phyloP scores from a whole-genome alignment of 164 flowering plant species.

The Nymphaea thermarum region DNA sequence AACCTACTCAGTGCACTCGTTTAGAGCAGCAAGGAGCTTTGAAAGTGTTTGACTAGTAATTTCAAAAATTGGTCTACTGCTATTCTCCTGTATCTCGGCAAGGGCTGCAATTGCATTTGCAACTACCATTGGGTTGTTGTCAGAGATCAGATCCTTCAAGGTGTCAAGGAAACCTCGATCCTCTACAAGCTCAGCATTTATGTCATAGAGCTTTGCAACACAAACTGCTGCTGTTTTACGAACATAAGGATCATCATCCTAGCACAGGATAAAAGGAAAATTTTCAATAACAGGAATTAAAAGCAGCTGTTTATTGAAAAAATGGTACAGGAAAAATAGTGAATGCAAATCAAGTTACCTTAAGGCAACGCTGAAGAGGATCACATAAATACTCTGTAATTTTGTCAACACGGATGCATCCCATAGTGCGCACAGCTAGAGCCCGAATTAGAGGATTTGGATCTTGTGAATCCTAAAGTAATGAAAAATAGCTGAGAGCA shows the following conservation, averaged over 20 bases:
- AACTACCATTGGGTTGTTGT: conserved; percentile 99
- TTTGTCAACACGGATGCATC: conserved; percentile 99
- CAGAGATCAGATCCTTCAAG: conserved; percentile 95
- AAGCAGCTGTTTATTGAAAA: not conserved
- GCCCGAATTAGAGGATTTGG: conserved; percentile 99
- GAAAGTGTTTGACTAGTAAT: conserved; percentile 82
- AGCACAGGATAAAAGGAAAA: conserved; percentile 9
- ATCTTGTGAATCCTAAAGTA: conserved; percentile 91
- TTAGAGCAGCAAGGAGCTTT: conserved; percentile 94
- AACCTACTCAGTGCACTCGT: conserved; percentile 96
- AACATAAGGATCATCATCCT: conserved; percentile 99
- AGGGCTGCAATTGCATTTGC: conserved; percentile 99
- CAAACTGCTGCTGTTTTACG: conserved; percentile 98
- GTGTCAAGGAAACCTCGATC: conserved; percentile 95
- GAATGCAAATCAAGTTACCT: conserved; percentile 32
- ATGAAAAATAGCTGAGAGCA: not conserved
- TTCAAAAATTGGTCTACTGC: conserved; percentile 77
- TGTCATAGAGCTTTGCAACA: conserved; percentile 97
- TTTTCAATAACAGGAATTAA: not conserved
- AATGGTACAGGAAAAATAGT: not conserved
- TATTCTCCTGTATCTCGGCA: conserved; percentile 94
- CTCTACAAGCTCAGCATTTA: conserved; percentile 98
- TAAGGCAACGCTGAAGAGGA: conserved; percentile 96
- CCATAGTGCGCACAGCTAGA: conserved; percentile 97
- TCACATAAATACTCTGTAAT: conserved; percentile 98